phyloP scores from a whole-genome alignment of 1,284 basidiomycete species.

The Ceratobasidium sp. region DNA sequence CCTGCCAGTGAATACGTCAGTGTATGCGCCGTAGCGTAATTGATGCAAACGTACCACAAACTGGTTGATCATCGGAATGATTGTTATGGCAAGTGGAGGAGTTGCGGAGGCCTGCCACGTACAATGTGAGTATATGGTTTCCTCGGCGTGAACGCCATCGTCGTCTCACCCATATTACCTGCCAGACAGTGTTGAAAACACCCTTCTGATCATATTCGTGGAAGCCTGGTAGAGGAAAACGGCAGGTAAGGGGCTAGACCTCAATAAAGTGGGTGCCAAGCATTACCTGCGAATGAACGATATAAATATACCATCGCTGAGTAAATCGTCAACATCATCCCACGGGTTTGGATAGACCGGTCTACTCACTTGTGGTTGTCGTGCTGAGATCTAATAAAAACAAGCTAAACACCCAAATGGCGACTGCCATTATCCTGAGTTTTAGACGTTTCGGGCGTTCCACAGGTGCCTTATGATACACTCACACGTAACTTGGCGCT shows the following conservation, averaged over 20 bases:
- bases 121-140: background rate
- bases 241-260: background rate
- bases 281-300: constrained; percentile 9
- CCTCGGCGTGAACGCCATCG: background rate
- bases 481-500: constrained; percentile 1
- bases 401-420: constrained; percentile 31
- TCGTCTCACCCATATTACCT: constrained; percentile 35
- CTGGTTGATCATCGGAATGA: constrained; percentile 5
- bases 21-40: background rate
- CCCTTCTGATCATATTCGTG: background rate
- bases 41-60: constrained; percentile 1
- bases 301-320: constrained; percentile 28
- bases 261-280: no score
- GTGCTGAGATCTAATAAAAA: constrained; percentile 33
- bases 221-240: background rate
- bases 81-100: constrained; percentile 17
- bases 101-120: constrained; percentile 25
- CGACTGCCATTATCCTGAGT: background rate
- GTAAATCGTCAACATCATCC: background rate
- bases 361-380: constrained; percentile 27
- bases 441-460: background rate
- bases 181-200: constrained; percentile 38
- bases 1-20: background rate
- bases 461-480: background rate
- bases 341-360: background rate